These are phyloP conservation scores for Globisporangium emineosum DNA, from an alignment of 352 stramenopile species.

Conservation along the genomic window DNA sequence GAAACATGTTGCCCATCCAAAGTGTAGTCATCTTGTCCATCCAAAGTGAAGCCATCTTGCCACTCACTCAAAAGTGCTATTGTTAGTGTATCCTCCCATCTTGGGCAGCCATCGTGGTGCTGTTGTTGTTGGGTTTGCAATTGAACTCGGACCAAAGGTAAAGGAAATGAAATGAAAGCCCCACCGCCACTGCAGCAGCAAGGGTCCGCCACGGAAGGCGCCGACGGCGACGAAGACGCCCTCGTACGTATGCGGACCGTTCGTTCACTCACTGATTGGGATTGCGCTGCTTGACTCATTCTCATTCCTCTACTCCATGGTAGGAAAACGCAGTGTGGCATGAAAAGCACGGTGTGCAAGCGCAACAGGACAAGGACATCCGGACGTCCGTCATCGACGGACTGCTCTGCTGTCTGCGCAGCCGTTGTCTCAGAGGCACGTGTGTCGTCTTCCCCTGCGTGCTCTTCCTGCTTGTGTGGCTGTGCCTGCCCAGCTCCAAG, in stretches of 20 bases:
- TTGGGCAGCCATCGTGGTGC: neutral
- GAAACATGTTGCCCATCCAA: neutral
- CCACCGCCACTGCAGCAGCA: conserved; percentile 9
- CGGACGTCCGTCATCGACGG: conserved; percentile 37
- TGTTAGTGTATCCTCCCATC: conserved; percentile 1
- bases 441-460: conserved; percentile 56
- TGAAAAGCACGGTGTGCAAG: conserved; percentile 33
- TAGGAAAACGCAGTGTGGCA: conserved; percentile 64
- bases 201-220: conserved; percentile 10
- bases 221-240: conserved; percentile 25
- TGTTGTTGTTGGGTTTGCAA: too few species aligned
- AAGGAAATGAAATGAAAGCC: conserved; percentile 9
- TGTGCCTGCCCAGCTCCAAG: conserved; percentile 30
- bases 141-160: too few species aligned
- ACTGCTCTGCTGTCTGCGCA: conserved; percentile 64
- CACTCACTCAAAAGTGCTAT: neutral
- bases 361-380: conserved; percentile 24
- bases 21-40: conserved; percentile 2
- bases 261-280: neutral
- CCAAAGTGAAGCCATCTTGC: conserved; percentile 8
- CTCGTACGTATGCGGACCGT: conserved; percentile 9
- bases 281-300: neutral
- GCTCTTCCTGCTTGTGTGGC: conserved; percentile 52
- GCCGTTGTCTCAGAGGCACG: conserved; percentile 45
- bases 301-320: neutral